Percentiles rank a stretch among this genome's conserved stretches.
Evolutionary conservation across 1,284 basidiomycete species (phyloP).

Genomic region (Pholiota adiposa): DNA sequence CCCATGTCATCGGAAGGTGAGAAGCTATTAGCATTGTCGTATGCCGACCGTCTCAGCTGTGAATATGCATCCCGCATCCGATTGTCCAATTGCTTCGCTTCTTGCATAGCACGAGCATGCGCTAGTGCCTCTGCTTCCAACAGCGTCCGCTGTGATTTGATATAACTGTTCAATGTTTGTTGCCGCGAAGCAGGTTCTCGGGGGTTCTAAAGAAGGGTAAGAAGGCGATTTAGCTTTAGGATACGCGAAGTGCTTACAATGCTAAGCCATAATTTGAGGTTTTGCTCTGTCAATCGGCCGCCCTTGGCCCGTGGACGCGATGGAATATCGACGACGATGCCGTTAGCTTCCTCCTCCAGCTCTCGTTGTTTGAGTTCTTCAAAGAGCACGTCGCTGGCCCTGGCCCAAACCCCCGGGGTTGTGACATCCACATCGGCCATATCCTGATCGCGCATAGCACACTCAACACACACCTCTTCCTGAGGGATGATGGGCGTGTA

Average conservation of each 20-base stretch:
- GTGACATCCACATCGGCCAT: constrained; percentile 95
- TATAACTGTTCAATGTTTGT: constrained; percentile 71
- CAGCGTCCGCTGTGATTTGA: constrained; percentile 70
- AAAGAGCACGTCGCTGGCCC: constrained; percentile 85
- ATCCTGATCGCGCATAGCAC: constrained; percentile 98
- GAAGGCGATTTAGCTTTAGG: constrained; percentile 12
- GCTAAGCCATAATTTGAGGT: constrained; percentile 85
- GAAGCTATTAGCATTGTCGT: constrained; percentile 58
- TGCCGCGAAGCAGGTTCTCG: constrained; percentile 78
- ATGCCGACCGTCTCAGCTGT: constrained; percentile 74
- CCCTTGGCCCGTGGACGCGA: constrained; percentile 65
- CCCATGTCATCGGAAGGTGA: constrained; percentile 55
- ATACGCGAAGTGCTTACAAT: constrained; percentile 57
- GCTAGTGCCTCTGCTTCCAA: constrained; percentile 79
- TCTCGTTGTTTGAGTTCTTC: constrained; percentile 82
- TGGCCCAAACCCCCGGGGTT: constrained; percentile 87
- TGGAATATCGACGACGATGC: constrained; percentile 50
- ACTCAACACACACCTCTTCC: constrained; percentile 94
- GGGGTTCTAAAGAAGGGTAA: constrained; percentile 61
- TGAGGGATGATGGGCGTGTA: constrained; percentile 55
- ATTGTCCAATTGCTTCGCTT: constrained; percentile 73
- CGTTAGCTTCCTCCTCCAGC: constrained; percentile 63
- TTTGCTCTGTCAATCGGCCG: constrained; percentile 76
- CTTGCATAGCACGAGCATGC: constrained; percentile 74
- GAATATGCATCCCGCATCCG: constrained; percentile 79